Base-by-base conservation (phyloP, 495 filamentous ascomycete genomes). In the Aspergillus panamensis region DNA sequence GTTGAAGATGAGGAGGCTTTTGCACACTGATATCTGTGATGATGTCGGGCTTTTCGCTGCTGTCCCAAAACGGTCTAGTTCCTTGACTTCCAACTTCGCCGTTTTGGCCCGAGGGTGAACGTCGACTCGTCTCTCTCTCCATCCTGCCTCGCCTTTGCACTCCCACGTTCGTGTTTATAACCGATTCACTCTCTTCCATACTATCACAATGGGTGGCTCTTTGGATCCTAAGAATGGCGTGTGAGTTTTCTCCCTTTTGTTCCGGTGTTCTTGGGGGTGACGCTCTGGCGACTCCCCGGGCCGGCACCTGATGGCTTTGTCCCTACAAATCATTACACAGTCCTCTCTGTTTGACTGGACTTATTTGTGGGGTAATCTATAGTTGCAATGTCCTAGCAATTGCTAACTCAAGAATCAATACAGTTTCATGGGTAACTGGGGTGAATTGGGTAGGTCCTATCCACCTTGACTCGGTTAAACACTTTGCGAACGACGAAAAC, bases 361-460 rank as follows among this genome's bases (percentile, higher is more conserved):
- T 42, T 14, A 2, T 32, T 29, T 20, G 16, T 29, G 48, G 17
- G 13, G 12, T 8, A 6, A 9, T 21, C 3, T 52, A 21, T 0
- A 2, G 37, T 16, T 25, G 19, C 16, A 19, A 14, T 35, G 12
- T n/a, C 51, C 6, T 17, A 2, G 40, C 37, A 39, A 45, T 53
- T 65, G 48, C 70, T 77, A 54, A 76, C 64, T 62, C 50, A 25
- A 39, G 20, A 42, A 13, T 62, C 12, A 53, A n/a, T 61, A 64
- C 68, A 96, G 92, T 59, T 97, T 79, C 74, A 76, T 96, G 47
- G 94, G 93, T 67, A 70, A 68, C 69, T 97, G 92, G 93, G 93
- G 93, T 65, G 78, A 78, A 67, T 74, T 97, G 57, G 93, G 90
- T 94, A 84, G 76, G 84, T 84, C 59, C 53, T 20, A 59, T 48